phyloP scores from a whole-genome alignment of 768 basidiomycete genomes.

The Gyrodon lividus region DNA sequence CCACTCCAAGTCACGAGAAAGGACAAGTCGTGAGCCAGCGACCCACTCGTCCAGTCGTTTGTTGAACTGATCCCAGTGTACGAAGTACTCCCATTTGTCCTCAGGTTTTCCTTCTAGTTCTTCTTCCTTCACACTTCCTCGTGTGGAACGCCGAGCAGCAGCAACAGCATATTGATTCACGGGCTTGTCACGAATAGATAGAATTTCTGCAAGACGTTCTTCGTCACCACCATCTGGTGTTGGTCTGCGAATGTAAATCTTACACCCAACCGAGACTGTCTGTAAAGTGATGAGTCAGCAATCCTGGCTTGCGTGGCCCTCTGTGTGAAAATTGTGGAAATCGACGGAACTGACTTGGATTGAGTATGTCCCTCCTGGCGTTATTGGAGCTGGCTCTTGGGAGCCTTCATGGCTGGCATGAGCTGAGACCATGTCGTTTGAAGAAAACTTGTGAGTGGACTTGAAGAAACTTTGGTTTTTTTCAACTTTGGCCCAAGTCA shows the following conservation, averaged over 20 bases:
- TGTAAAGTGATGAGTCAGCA: slow-evolving; percentile 42
- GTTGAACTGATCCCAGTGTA: slow-evolving; percentile 99
- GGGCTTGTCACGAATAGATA: slow-evolving; percentile 90
- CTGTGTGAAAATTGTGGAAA: slow-evolving; percentile 26
- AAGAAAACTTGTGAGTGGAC: slow-evolving; percentile 3
- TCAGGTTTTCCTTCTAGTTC: slow-evolving; percentile 57
- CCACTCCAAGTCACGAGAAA: slow-evolving; percentile 89
- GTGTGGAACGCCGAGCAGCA: slow-evolving; percentile 38
- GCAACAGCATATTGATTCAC: slow-evolving; percentile 51
- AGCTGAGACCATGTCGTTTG: slow-evolving; percentile 28
- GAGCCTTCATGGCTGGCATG: slow-evolving; percentile 34
- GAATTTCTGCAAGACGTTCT: slow-evolving; percentile 92
- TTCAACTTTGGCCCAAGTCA: background rate
- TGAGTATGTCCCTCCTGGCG: slow-evolving; percentile 71
- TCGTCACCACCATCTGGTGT: slow-evolving; percentile 72
- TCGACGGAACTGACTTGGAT: slow-evolving; percentile 57
- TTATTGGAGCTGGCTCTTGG: slow-evolving; percentile 59
- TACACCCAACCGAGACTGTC: slow-evolving; percentile 92
- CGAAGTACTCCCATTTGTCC: slow-evolving; percentile 91
- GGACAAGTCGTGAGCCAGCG: slow-evolving; percentile 78
- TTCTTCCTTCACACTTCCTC: slow-evolving; percentile 41
- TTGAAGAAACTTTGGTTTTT: slow-evolving; percentile 7
- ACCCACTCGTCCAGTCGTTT: slow-evolving; percentile 99
- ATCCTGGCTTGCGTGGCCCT: slow-evolving; percentile 8
- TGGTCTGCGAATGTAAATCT: slow-evolving; percentile 87